A percentile compares a stretch with the other conserved stretches of the same genome.
Conservation (phyloP, 352 stramenopile species). For the Phytophthora nicotianae region DNA sequence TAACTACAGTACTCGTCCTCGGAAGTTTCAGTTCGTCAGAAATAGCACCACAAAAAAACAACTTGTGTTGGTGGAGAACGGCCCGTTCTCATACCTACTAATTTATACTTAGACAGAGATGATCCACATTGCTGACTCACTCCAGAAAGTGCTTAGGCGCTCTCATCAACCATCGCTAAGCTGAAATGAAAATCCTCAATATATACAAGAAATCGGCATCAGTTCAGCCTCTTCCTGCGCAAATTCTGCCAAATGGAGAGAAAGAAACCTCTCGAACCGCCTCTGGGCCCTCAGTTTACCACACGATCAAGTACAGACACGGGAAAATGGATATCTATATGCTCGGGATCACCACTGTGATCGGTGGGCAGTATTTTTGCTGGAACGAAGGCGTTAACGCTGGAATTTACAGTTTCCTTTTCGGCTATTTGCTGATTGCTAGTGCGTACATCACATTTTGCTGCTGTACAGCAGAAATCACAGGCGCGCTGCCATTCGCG, state of each 20-base stretch:
- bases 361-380: constrained; percentile 48
- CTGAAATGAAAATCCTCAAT: not conserved
- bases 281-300: not conserved
- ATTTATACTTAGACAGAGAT: too few relatives aligned
- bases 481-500: constrained; percentile 35
- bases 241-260: not conserved
- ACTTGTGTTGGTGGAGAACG: too few relatives aligned
- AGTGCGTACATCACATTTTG: constrained; percentile 38
- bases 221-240: constrained; percentile 7
- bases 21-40: too few relatives aligned
- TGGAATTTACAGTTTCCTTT: constrained; percentile 41
- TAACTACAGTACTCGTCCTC: too few relatives aligned
- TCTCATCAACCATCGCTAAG: too few relatives aligned
- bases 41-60: too few relatives aligned
- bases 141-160: too few relatives aligned
- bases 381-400: constrained; percentile 41
- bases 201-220: not conserved
- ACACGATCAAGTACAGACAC: constrained; percentile 20
- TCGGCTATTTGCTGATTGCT: constrained; percentile 32
- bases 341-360: constrained; percentile 47
- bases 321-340: constrained; percentile 34
- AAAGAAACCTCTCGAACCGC: not conserved
- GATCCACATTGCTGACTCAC: too few relatives aligned
- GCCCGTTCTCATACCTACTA: too few relatives aligned
- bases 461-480: constrained; percentile 42